These are phyloP conservation scores for Toxicodendron radicans DNA, from an alignment of 345 rosid genomes.

Conservation along the genomic window DNA sequence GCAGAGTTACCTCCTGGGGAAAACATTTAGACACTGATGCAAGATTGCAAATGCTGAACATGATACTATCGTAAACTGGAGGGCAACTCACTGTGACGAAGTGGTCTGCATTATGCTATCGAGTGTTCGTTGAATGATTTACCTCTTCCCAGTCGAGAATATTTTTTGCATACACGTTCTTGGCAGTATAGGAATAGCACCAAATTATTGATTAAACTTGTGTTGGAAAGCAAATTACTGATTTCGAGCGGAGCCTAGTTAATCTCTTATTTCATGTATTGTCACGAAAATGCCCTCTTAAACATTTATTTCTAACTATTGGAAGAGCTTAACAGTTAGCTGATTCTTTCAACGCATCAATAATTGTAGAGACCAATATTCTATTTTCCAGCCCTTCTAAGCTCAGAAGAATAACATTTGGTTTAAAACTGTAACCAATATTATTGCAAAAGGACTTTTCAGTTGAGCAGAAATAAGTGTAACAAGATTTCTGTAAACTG, in stretches of 20 bases:
- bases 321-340: neutral
- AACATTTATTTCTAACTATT: neutral
- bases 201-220: neutral
- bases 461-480: neutral
- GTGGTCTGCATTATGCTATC: neutral
- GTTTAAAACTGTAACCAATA: too few relatives aligned
- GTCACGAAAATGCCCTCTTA: neutral
- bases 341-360: neutral
- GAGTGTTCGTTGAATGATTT: neutral
- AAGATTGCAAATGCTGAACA: neutral
- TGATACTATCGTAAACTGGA: neutral
- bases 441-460: neutral
- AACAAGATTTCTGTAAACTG: neutral
- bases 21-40: conserved; percentile 37
- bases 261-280: neutral
- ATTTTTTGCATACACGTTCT: conserved; percentile 13
- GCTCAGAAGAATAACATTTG: too few relatives aligned
- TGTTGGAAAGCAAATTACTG: neutral
- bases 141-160: neutral
- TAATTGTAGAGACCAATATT: neutral
- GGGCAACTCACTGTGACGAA: neutral
- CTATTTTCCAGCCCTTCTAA: too few relatives aligned
- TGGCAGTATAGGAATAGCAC: neutral
- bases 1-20: conserved; percentile 94
- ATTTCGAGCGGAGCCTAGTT: neutral